Percentiles rank a stretch among this genome's conserved stretches.
Conservation (phyloP, 345 rosid species). For the Angophora floribunda region DNA sequence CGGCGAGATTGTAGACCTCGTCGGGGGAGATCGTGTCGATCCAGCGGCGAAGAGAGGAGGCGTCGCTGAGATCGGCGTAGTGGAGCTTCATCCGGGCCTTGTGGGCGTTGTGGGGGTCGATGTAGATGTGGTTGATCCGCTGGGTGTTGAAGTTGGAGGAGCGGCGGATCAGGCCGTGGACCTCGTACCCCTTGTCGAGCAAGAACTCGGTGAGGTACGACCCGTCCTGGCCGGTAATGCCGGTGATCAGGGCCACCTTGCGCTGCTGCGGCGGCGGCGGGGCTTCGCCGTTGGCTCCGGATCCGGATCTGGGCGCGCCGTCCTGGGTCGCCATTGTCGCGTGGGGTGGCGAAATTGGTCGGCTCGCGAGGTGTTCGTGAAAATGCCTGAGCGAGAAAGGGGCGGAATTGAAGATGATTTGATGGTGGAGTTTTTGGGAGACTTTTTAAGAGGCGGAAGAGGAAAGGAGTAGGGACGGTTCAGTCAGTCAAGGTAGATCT, state of each 20-base stretch:
- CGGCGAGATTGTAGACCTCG: slow-evolving; percentile 93
- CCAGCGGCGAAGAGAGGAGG: slow-evolving; percentile 97
- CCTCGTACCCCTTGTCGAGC: slow-evolving; percentile 69
- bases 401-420: background rate
- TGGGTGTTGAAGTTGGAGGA: slow-evolving; percentile 98
- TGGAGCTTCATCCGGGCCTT: slow-evolving; percentile 54
- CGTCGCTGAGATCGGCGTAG: slow-evolving; percentile 28
- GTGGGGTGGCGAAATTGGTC: background rate
- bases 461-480: background rate
- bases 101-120: slow-evolving; percentile 87
- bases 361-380: background rate
- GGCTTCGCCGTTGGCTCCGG: slow-evolving; percentile 24
- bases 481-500: background rate
- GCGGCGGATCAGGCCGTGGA: slow-evolving; percentile 87
- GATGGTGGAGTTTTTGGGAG: background rate
- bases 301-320: background rate
- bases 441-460: background rate
- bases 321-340: background rate
- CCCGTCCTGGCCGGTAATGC: slow-evolving; percentile 96
- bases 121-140: slow-evolving; percentile 91
- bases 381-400: background rate
- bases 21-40: slow-evolving; percentile 78
- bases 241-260: slow-evolving; percentile 75
- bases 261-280: slow-evolving; percentile 15
- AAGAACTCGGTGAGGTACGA: slow-evolving; percentile 89